These are phyloP conservation scores for Hordeum pubiflorum DNA, from an alignment of 202 grass and related monocot genomes.

Conservation along the genomic window DNA sequence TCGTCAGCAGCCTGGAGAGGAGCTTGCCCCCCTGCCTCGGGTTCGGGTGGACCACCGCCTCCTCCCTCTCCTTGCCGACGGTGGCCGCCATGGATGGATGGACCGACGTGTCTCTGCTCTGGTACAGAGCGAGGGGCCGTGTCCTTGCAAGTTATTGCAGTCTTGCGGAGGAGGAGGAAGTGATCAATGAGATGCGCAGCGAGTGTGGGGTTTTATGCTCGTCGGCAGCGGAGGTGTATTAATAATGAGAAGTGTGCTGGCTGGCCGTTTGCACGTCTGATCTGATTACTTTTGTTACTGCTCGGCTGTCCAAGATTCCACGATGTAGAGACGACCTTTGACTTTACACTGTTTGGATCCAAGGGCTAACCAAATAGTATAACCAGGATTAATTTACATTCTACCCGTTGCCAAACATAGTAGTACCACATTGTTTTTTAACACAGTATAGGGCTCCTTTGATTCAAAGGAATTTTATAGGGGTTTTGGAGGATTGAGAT, in stretches of 20 bases:
- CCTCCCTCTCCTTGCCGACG: neutral
- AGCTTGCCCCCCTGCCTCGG: constrained; percentile 45
- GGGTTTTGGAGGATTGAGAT: no score
- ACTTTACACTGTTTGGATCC: neutral
- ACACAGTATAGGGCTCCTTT: no score
- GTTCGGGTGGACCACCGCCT: constrained; percentile 11
- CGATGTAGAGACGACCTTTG: constrained; percentile 19
- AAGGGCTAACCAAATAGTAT: neutral
- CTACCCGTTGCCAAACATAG: neutral
- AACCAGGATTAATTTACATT: neutral
- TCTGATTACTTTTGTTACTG: neutral
- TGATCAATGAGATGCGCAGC: neutral
- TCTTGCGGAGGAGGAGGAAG: neutral
- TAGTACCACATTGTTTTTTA: no score
- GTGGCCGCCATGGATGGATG: constrained; percentile 31
- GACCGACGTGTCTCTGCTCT: neutral
- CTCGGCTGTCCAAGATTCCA: constrained; percentile 3
- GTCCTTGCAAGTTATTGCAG: no score
- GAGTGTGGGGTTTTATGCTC: constrained; percentile 37
- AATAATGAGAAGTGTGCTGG: neutral
- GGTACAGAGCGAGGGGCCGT: neutral
- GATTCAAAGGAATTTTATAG: no score
- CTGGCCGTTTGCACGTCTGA: neutral
- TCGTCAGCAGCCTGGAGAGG: constrained; percentile 49
- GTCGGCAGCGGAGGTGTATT: neutral